phyloP scores from a whole-genome alignment of 2,329 filamentous ascomycete species.

The Aspergillus candidus region DNA sequence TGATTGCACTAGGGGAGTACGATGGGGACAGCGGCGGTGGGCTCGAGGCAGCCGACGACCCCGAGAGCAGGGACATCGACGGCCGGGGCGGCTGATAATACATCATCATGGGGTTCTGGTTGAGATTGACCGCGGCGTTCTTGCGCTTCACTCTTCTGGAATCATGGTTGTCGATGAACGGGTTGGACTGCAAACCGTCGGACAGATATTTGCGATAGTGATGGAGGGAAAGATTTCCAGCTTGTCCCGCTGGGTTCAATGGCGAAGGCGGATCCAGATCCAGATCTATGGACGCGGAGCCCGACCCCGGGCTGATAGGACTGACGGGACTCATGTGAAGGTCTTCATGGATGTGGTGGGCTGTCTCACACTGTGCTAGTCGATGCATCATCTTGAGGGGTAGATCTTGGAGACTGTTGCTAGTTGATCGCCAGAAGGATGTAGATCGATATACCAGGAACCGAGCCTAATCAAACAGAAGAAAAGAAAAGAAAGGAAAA shows the following conservation, averaged over 20 bases:
- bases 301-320: not conserved
- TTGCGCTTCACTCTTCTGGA: conserved; percentile 29
- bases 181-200: conserved; percentile 13
- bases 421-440: too few relatives aligned
- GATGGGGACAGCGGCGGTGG: conserved; percentile 34
- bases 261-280: conserved; percentile 3
- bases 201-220: conserved; percentile 33
- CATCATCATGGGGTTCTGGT: conserved; percentile 15
- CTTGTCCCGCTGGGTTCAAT: conserved; percentile 2
- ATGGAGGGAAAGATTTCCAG: conserved; percentile 25
- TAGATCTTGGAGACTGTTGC: too few relatives aligned
- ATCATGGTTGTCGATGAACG: conserved; percentile 20
- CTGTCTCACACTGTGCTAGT: too few relatives aligned
- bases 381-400: too few relatives aligned
- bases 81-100: conserved; percentile 6
- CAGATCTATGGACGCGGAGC: conserved; percentile 6
- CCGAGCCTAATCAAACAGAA: not conserved
- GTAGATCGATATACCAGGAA: not conserved
- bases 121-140: conserved; percentile 28
- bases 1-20: conserved; percentile 30
- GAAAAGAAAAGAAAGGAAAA: conserved; percentile 4
- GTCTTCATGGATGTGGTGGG: too few relatives aligned
- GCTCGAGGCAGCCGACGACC: conserved; percentile 28
- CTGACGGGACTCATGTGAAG: too few relatives aligned
- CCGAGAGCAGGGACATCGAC: conserved; percentile 19